Base-by-base conservation (phyloP, 2,329 filamentous ascomycete species). In the Penicillium sp. region DNA sequence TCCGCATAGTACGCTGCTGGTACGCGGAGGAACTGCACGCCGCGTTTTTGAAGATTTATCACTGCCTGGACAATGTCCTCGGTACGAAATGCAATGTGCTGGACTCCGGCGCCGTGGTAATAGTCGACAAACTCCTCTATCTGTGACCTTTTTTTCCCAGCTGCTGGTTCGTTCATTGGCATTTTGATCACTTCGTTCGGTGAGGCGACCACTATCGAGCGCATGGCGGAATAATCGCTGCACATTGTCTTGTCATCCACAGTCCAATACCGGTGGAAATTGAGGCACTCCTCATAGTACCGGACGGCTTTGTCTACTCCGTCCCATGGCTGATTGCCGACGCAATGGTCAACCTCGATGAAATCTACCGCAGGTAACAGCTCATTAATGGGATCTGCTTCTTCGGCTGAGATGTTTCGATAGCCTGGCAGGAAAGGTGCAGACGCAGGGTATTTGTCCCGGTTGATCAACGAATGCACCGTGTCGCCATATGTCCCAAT, bases 211-310 rank as follows among this genome's bases (percentile, higher is more conserved):
- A 96, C 92, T 67, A 96, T 86, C 60, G 85, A 90, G 74, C 87
- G 90, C 61, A 96, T 84, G 9, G 92, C 91, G 0, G 87, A 91
- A 81, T 90, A 96, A 67, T 95, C 91, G 59, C 90, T 94, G 79
- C 87, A 90, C 78, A 96, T 94, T 69, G 91, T 84, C 59, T 84
- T 87, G 80, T 96, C 92, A 75, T 96, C 92, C 55, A 96, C 91
- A 45, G 86, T 90, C 92, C 92, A 96, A 85, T 96, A 96, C 63
- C 92, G 90, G 79, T 95, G 91, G 82, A 96, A 96, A 52, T 87
- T 87, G 21, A 96, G 87, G 61, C 88, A 90, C 53, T 86, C 82
- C 77, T 96, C 92, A 79, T 96, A 96, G 74, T 83, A 86, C 48
- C 79, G 77, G 60, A 84, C 85, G 19, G 77, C 77, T 7, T 74